These are phyloP conservation scores for Capsicum baccatum DNA, from an alignment of 257 asterid genomes.

Conservation along the genomic window DNA sequence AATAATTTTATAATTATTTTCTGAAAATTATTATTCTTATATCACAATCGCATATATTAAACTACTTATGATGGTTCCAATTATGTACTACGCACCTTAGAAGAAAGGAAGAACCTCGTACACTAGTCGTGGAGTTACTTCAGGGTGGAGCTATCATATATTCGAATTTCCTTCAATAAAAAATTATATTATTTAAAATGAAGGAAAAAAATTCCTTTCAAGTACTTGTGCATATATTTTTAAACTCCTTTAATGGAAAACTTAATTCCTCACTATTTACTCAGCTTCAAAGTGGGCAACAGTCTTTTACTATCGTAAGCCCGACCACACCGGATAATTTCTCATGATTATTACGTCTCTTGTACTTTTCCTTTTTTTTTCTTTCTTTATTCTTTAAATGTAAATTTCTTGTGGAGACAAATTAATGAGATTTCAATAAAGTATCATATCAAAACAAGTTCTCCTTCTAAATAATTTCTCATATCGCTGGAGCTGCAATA, in stretches of 20 bases:
- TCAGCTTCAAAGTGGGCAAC: neutral
- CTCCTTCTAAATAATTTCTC: neutral
- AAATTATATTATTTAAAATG: too few relatives aligned
- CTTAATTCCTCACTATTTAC: neutral
- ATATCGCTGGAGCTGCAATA: too few relatives aligned
- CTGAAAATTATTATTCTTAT: neutral
- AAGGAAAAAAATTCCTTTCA: too few relatives aligned
- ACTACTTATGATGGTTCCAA: neutral
- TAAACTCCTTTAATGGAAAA: too few relatives aligned
- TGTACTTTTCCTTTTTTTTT: slow-evolving; percentile 8
- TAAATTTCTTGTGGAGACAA: neutral
- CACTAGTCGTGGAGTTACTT: neutral
- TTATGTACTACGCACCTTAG: neutral
- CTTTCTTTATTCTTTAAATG: too few relatives aligned
- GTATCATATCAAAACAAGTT: neutral
- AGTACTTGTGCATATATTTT: too few relatives aligned
- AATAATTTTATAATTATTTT: too few relatives aligned
- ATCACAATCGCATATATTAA: neutral
- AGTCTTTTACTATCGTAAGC: neutral
- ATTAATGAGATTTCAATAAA: neutral
- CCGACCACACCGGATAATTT: neutral
- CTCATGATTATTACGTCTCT: slow-evolving; percentile 1
- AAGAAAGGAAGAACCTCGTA: neutral
- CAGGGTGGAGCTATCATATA: too few relatives aligned
- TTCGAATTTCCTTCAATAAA: too few relatives aligned